Base-by-base conservation (phyloP, 2,329 filamentous ascomycete species). In the Talaromyces piceae region DNA sequence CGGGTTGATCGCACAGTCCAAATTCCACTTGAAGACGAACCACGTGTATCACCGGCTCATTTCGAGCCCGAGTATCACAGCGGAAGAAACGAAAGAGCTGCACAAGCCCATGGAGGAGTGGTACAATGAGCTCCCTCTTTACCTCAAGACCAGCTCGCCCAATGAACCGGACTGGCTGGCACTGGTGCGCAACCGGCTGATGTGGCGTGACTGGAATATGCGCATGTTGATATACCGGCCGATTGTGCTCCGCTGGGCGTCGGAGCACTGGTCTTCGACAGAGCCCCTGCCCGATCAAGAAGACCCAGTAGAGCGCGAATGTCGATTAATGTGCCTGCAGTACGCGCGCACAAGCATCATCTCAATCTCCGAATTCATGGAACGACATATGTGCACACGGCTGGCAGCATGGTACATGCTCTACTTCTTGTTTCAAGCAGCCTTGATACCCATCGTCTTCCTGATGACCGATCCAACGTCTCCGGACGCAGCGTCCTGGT, bases 371-470 rank as follows among this genome's bases (percentile, higher is more conserved):
- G 65, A 71, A 27, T 74, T 68, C 50, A 68, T 72, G 61, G 62
- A 65, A 27, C 67, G 63, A 13, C 64, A 67, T 45, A 61, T 68
- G 39, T 68, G 67, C 50, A 72, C 70, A 2, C 64, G 70, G 52
- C 57, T 74, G 28, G 67, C 67, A 13, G 67, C 65, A 43, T 73
- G 70, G 71, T 73, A 74, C 54, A 70, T 72, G 59, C 61, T 74
- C 63, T 69, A 63, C 33, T 73, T 73, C 55, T 64, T 74, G 33
- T 74, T 74, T 60, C 71, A 74, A 59, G 71, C 71, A 12, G 69
- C 65, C 20, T 56, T 73, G 2, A 71, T 73, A 43, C 71, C 71
- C 3, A 65, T 72, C 26, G 67, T 74, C 45, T 68, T 69, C 50
- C 60, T 74, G 26, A 70, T 70, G 63, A 72, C 67, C 4, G 69